A percentile compares a stretch with the other conserved stretches of the same genome.
phyloP scores from a whole-genome alignment of 2,329 filamentous ascomycete species.

The Sporothrix curviconia region DNA sequence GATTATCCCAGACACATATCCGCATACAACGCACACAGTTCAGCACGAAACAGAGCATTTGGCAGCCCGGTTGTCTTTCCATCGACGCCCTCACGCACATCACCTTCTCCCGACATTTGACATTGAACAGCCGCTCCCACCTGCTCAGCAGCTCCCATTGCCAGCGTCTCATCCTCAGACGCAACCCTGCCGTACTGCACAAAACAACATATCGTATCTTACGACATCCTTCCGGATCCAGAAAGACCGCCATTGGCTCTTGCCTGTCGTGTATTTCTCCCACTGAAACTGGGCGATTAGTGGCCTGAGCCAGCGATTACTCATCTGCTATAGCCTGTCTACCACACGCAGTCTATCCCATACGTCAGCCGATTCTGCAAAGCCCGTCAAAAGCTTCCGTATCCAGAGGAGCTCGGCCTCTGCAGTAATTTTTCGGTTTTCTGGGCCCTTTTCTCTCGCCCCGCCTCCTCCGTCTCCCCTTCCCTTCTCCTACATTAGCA shows the following conservation, averaged over 20 bases:
- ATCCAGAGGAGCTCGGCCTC: not conserved
- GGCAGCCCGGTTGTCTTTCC: too few species aligned
- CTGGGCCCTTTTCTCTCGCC: not conserved
- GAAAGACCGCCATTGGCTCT: not conserved
- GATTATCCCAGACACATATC: too few species aligned
- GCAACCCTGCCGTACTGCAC: not conserved
- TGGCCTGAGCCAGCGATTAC: constrained; percentile 1
- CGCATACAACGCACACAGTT: too few species aligned
- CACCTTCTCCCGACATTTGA: too few species aligned
- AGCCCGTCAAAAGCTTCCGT: constrained; percentile 3
- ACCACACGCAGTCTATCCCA: too few species aligned
- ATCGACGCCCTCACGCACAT: too few species aligned
- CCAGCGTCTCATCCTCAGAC: not conserved
- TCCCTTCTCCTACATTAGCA: not conserved
- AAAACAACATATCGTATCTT: too few species aligned
- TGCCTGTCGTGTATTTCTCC: not conserved
- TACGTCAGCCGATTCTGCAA: constrained; percentile 17
- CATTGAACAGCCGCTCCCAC: not conserved
- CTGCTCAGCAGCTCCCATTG: not conserved
- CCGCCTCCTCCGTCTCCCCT: not conserved
- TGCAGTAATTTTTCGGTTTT: too few species aligned
- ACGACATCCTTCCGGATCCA: constrained; percentile 3
- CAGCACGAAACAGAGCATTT: too few species aligned
- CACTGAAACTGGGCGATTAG: not conserved
- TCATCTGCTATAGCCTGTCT: constrained; percentile 2